phyloP scores from a whole-genome alignment of 192 early-diverging fungal species.

The Coemansia sp. region DNA sequence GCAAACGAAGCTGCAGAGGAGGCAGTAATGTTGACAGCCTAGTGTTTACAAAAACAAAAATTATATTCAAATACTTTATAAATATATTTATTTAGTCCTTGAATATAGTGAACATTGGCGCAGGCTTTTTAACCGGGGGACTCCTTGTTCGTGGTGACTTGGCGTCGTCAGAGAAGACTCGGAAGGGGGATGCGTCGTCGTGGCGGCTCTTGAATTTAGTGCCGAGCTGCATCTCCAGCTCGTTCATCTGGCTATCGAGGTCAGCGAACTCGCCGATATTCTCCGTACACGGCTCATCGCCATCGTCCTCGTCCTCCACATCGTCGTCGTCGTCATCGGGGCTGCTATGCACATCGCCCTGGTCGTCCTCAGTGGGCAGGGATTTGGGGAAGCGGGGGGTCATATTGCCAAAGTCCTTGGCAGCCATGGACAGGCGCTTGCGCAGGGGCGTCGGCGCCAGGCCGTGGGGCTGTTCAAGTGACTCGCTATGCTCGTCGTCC shows the following conservation, averaged over 20 bases:
- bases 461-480: neutral
- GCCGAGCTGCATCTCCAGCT: slow-evolving; percentile 41
- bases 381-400: slow-evolving; percentile 38
- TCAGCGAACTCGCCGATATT: slow-evolving; percentile 50
- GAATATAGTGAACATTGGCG: neutral
- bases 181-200: neutral
- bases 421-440: slow-evolving; percentile 47
- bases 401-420: slow-evolving; percentile 31
- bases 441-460: slow-evolving; percentile 38
- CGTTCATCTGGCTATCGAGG: slow-evolving; percentile 42
- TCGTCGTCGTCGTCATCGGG: slow-evolving; percentile 24
- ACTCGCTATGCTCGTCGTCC: slow-evolving; percentile 1
- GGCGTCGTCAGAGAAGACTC: neutral
- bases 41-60: neutral
- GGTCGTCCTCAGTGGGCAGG: neutral
- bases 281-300: slow-evolving; percentile 41
- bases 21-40: neutral
- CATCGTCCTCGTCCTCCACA: slow-evolving; percentile 31
- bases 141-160: neutral
- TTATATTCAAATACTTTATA: neutral
- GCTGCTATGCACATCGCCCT: neutral
- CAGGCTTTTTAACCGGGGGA: neutral
- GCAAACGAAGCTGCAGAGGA: neutral
- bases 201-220: slow-evolving; percentile 1
- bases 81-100: neutral